Conservation (phyloP, 768 basidiomycete genomes). For the Tulasnella sp. region DNA sequence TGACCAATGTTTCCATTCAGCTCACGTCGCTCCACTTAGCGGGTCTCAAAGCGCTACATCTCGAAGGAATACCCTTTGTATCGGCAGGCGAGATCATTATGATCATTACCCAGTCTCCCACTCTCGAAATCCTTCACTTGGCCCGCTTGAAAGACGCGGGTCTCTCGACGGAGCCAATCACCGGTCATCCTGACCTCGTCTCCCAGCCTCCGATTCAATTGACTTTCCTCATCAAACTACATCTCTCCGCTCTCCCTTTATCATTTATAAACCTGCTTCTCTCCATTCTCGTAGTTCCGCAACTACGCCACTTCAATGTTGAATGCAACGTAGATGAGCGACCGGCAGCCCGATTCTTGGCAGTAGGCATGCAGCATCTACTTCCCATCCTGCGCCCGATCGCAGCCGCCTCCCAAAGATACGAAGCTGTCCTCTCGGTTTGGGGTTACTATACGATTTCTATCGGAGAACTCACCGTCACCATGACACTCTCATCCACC, state of each 20-base stretch:
- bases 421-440: not conserved
- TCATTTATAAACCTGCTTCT: not conserved
- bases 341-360: not conserved
- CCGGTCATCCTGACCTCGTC: not conserved
- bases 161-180: not conserved
- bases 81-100: not conserved
- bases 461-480: not conserved
- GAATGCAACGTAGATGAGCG: not conserved
- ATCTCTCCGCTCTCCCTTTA: not conserved
- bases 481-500: no score
- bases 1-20: not conserved
- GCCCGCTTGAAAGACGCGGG: not conserved
- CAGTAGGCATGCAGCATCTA: not conserved
- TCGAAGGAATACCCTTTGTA: not conserved
- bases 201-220: not conserved
- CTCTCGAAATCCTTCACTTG: not conserved
- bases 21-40: not conserved
- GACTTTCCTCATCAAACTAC: not conserved
- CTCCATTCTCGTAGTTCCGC: not conserved
- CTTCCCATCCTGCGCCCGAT: not conserved
- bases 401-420: not conserved
- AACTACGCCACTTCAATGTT: not conserved
- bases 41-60: not conserved
- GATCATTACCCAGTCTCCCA: not conserved
- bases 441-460: not conserved